Percentiles rank a stretch among this genome's conserved stretches.
Evolutionary conservation across 805 yeast genomes (phyloP).

Genomic region (Nakazawaea ambrosiae): DNA sequence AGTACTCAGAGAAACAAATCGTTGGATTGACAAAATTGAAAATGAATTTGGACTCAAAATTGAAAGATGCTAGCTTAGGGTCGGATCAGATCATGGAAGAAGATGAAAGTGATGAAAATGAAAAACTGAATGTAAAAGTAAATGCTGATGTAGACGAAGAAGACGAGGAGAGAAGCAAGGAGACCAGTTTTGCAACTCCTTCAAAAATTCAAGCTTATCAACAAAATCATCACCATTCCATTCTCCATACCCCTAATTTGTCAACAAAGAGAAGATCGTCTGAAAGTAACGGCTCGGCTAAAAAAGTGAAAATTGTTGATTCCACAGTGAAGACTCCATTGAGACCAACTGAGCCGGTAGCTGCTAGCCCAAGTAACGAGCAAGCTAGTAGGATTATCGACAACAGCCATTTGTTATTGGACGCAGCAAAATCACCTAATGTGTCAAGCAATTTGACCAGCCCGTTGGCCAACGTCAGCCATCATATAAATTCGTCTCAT

Average conservation of each 20-base stretch:
- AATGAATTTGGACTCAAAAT: constrained; percentile 7
- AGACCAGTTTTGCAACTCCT: constrained; percentile 8
- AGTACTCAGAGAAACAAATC: constrained; percentile 1
- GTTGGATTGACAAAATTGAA: constrained; percentile 3
- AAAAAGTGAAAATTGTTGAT: constrained; percentile 1
- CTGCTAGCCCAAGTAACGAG: constrained; percentile 23
- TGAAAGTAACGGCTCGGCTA: background rate
- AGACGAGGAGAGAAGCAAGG: constrained; percentile 1
- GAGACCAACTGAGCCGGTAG: constrained; percentile 23
- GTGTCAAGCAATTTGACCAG: constrained; percentile 14
- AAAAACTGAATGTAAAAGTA: too few species aligned
- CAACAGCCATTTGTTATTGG: constrained; percentile 14
- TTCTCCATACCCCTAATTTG: constrained; percentile 6
- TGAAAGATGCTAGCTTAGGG: background rate
- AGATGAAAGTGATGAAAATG: background rate
- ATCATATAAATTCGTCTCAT: constrained; percentile 5
- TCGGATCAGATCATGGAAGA: background rate
- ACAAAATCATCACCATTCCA: background rate
- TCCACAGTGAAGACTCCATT: constrained; percentile 16
- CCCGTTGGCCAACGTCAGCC: constrained; percentile 25
- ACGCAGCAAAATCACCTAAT: constrained; percentile 12
- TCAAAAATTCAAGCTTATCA: background rate
- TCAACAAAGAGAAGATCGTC: constrained; percentile 7
- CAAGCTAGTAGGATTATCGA: constrained; percentile 18
- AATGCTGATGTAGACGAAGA: too few species aligned